phyloP scores from a whole-genome alignment of 2,329 filamentous ascomycete species.

The Lasiodiplodia sp. region DNA sequence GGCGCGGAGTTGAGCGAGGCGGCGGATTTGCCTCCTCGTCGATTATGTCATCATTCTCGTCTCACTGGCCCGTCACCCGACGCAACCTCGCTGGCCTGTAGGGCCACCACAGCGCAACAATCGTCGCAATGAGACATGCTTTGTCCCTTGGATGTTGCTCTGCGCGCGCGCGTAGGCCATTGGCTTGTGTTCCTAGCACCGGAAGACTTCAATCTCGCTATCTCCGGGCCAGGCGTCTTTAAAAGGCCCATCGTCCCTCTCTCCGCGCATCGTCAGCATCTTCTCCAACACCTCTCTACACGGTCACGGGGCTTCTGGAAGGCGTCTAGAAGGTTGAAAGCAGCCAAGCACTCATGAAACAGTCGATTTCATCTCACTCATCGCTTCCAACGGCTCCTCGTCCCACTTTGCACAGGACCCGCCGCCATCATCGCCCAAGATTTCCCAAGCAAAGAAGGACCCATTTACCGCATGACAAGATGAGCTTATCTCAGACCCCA shows the following conservation, averaged over 20 bases:
- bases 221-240: background rate
- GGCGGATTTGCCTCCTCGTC: background rate
- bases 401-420: background rate
- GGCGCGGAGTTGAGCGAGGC: background rate
- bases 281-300: background rate
- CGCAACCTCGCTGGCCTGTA: background rate
- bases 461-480: background rate
- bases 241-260: background rate
- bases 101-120: background rate
- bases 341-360: background rate
- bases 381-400: background rate
- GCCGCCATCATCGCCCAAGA: background rate
- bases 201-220: background rate
- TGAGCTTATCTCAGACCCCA: background rate
- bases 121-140: background rate
- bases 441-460: background rate
- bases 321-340: background rate
- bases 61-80: background rate
- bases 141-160: background rate
- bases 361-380: background rate
- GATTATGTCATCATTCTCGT: background rate
- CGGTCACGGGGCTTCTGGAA: background rate
- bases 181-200: constrained; percentile 4
- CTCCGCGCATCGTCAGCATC: background rate
- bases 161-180: background rate